Evolutionary conservation across 106 monocot genomes (phyloP).

Genomic region (Allium sativum): DNA sequence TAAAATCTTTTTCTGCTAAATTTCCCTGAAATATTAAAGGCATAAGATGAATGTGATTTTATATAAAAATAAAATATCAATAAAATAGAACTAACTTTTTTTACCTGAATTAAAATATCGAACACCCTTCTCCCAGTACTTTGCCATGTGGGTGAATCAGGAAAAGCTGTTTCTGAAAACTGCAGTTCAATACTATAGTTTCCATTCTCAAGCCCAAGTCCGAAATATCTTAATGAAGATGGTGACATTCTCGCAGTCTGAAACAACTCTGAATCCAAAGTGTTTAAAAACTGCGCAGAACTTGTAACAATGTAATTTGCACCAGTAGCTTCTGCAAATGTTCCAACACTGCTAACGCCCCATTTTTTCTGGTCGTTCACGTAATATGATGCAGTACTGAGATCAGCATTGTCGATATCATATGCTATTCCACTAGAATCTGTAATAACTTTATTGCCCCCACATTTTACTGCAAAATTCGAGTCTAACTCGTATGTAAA

Average conservation of each 20-base stretch:
- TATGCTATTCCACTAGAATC: slow-evolving; percentile 35
- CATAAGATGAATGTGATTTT: background rate
- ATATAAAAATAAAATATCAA: background rate
- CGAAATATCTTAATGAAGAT: slow-evolving; percentile 90
- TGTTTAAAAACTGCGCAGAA: slow-evolving; percentile 45
- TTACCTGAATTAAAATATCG: slow-evolving; percentile 84
- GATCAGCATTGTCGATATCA: slow-evolving; percentile 42
- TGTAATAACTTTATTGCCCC: slow-evolving; percentile 39
- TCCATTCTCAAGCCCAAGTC: slow-evolving; percentile 86
- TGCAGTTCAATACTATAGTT: slow-evolving; percentile 61
- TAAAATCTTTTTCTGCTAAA: slow-evolving; percentile 44
- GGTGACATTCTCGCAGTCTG: slow-evolving; percentile 68
- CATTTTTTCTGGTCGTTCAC: slow-evolving; percentile 40
- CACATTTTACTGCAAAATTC: slow-evolving; percentile 75
- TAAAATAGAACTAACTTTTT: background rate
- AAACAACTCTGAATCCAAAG: slow-evolving; percentile 63
- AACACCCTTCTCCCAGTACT: slow-evolving; percentile 78
- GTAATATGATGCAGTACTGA: slow-evolving; percentile 61
- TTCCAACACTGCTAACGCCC: slow-evolving; percentile 75
- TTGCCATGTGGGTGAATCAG: slow-evolving; percentile 32
- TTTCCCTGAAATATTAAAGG: slow-evolving; percentile 31
- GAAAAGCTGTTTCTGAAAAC: slow-evolving; percentile 45
- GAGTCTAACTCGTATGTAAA: slow-evolving; percentile 29
- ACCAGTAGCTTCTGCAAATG: slow-evolving; percentile 30
- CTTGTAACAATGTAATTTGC: slow-evolving; percentile 26